Evolutionary conservation across 1,284 basidiomycete genomes (phyloP).

Genomic region (Somion occarium): DNA sequence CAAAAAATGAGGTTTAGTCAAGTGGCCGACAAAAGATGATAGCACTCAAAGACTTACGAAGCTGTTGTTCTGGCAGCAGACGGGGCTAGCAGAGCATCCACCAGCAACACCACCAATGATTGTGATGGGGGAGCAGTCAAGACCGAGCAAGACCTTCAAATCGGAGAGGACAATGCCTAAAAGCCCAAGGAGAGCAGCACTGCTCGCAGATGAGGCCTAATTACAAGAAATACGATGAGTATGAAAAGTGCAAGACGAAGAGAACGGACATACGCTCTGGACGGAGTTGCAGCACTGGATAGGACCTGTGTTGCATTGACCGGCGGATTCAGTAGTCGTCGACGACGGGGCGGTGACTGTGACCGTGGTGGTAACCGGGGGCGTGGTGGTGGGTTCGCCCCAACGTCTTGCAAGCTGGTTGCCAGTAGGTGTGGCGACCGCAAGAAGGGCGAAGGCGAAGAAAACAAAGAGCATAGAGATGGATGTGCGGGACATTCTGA

Average conservation of each 20-base stretch:
- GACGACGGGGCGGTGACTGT: not conserved
- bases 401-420: not conserved
- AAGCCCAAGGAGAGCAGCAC: not conserved
- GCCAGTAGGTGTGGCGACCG: slow-evolving; percentile 8
- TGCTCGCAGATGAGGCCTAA: not conserved
- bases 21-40: not conserved
- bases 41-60: not conserved
- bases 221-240: not conserved
- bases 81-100: slow-evolving; percentile 3
- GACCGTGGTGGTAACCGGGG: slow-evolving; percentile 1
- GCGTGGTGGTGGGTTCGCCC: not conserved
- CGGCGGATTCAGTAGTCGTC: not conserved
- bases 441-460: slow-evolving; percentile 3
- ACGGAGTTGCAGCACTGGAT: slow-evolving; percentile 9
- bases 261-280: not conserved
- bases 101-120: slow-evolving; percentile 7
- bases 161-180: slow-evolving; percentile 13
- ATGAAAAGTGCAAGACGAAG: not conserved
- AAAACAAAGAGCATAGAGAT: not conserved
- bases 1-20: not conserved
- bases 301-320: slow-evolving; percentile 6
- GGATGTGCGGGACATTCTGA: not conserved
- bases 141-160: slow-evolving; percentile 12
- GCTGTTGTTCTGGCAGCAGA: slow-evolving; percentile 7
- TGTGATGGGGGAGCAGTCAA: slow-evolving; percentile 14